Evolutionary conservation across 2,329 filamentous ascomycete species (phyloP).

Genomic region (Diaporthe citrichinensis): DNA sequence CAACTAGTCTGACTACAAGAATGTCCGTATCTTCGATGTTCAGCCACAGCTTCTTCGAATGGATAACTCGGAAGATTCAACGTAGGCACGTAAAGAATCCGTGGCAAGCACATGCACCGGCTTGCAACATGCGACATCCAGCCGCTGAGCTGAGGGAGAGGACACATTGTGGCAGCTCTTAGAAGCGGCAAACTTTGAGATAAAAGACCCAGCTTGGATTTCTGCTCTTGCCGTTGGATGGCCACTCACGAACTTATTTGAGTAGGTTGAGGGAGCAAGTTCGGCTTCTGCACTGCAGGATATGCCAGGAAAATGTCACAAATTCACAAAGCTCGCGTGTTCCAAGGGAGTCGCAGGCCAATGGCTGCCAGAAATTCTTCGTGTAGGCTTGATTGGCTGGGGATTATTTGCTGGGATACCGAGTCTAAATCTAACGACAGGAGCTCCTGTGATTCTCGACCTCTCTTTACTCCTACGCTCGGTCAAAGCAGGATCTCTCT

Average conservation of each 20-base stretch:
- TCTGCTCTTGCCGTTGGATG: not conserved
- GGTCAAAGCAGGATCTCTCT: too few species aligned
- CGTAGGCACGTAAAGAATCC: not conserved
- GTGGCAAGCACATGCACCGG: not conserved
- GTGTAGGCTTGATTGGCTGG: too few species aligned
- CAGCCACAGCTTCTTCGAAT: not conserved
- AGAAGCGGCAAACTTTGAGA: not conserved
- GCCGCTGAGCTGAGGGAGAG: not conserved
- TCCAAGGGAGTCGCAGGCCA: not conserved
- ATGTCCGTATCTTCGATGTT: not conserved
- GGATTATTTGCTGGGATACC: not conserved
- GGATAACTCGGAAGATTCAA: not conserved
- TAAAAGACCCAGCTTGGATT: not conserved
- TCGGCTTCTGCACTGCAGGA: too few species aligned
- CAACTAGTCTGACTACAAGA: not conserved
- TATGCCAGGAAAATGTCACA: not conserved
- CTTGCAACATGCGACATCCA: not conserved
- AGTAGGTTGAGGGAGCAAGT: too few species aligned
- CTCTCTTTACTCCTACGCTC: too few species aligned
- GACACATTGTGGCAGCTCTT: not conserved
- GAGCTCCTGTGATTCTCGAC: too few species aligned
- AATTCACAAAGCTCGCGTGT: not conserved
- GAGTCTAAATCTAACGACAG: too few species aligned
- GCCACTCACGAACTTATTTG: not conserved
- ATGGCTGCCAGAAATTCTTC: too few species aligned